Evolutionary conservation across 1,284 basidiomycete genomes (phyloP), one percentile per base, ranked within the genome.

Genomic region (Heterobasidion annosum): DNA sequence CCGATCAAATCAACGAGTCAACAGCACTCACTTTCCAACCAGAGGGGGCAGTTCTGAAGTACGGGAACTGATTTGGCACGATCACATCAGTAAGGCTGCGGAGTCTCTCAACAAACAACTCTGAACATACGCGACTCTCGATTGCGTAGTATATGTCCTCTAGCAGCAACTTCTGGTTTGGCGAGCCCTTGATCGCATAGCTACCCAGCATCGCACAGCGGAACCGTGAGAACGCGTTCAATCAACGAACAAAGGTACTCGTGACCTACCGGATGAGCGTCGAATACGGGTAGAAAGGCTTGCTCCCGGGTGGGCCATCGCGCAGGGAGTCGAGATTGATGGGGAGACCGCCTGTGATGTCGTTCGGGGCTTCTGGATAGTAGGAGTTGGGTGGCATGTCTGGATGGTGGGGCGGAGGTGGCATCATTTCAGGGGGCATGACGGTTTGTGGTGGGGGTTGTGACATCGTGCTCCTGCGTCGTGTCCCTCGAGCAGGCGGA

Each of bases 81-180:
- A 35, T 18, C 48, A 40, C n/a, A 10, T 33, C 7, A 56, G 32
- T 48, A 34, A 52, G n/a, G 37, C 34, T 33, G 35, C 25, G 25
- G 25, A 25, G 25, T 50, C 55, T 53, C 34, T 12, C 25, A 19
- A 34, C 32, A 9, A 10, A 45, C 34, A 50, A 33, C 25, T 37
- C 45, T 34, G 9, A 37, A 77, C 83, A 62, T 69, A 89, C 87
- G 63, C 88, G 77, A 52, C 87, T 89, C 68, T 91, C 89, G 58
- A 91, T 91, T 15, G 88, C 88, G 69, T 90, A 90, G 67, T 91
- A 91, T 52, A 91, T 91, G 68, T 91, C 88, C 70, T 91, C 88
- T 52, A 91, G 69, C 54, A 91, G 70, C 56, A 91, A 67, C 65
- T 89, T 89, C 69, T 87, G 83, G 65, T 88, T 89, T 37, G 88